Evolutionary conservation across 345 rosid species (phyloP), one percentile per base, ranked within the genome.

Genomic region (Bruguiera parviflora): DNA sequence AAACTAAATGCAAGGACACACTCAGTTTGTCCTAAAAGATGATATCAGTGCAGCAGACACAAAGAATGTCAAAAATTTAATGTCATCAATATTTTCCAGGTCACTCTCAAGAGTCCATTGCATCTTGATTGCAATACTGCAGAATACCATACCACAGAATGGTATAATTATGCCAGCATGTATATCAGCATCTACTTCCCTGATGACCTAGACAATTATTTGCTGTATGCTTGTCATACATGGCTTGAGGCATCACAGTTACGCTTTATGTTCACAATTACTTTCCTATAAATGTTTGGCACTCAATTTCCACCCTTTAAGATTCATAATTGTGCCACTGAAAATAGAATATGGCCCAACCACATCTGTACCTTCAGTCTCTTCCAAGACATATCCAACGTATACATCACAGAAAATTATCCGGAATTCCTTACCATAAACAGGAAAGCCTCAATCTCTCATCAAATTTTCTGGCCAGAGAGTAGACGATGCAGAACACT

Each of bases 371-470:
- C 52, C 61, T 47, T 68, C 63, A 1, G 33, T 61, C 77, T 61
- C 29, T 43, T 53, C 46, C 58, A 69, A 60, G 22, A 25, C 58
- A 25, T 57, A 56, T 37, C 64, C 59, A 52, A 13, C 43, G 28
- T 46, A 24, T 19, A 49, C 25, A 49, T 20, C 75, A 15, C 37
- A 32, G 21, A 3, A 73, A 49, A 52, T 56, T 25, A 65, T 22
- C 78, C 24, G 18, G 58, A 60, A 66, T 60, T 59, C 71, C 71
- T 75, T 52, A 65, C 20, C 67, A 70, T 65, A 31, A 28, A 39
- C 19, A 21, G 35, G 59, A 11, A 22, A 49, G 51, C 66, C 67
- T 31, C 59, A 47, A 39, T 58, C 67, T 64, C 70, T 66, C 62
- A 27, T 21, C 24, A 27, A 63, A 24, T 27, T 51, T 46, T 62